These are phyloP conservation scores for Candida piceae DNA, from an alignment of 805 yeast species.

Conservation along the genomic window DNA sequence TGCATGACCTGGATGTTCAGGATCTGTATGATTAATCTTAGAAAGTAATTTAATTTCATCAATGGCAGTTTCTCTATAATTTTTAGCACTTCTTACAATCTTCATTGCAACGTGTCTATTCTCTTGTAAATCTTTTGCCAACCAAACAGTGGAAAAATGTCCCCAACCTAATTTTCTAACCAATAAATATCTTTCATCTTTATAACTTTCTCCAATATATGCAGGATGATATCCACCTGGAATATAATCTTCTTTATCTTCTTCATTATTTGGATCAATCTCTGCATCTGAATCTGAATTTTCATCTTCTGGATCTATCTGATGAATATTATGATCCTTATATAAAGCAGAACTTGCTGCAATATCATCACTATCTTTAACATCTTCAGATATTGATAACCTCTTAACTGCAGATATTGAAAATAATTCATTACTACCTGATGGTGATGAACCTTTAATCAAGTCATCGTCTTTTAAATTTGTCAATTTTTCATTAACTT, in stretches of 20 bases:
- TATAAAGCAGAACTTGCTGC: too few relatives aligned
- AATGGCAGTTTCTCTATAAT: slow-evolving; percentile 88
- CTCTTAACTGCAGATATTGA: slow-evolving; percentile 5
- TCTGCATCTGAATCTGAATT: slow-evolving; percentile 29
- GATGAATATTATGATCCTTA: slow-evolving; percentile 12
- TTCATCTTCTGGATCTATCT: slow-evolving; percentile 31
- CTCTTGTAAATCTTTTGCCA: slow-evolving; percentile 58
- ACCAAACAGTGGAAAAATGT: slow-evolving; percentile 94
- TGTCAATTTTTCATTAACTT: slow-evolving; percentile 24
- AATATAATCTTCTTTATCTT: slow-evolving; percentile 76
- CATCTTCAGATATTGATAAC: slow-evolving; percentile 10
- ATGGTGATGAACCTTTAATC: slow-evolving; percentile 10
- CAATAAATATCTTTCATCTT: slow-evolving; percentile 62
- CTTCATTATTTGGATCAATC: slow-evolving; percentile 57
- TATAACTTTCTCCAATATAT: slow-evolving; percentile 77
- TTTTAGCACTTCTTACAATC: slow-evolving; percentile 84
- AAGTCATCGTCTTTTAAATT: slow-evolving; percentile 19
- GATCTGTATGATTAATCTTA: slow-evolving; percentile 56
- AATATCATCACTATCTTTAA: too few relatives aligned
- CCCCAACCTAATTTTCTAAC: slow-evolving; percentile 98
- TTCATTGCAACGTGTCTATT: slow-evolving; percentile 86
- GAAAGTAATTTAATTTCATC: slow-evolving; percentile 85
- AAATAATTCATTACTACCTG: slow-evolving; percentile 1
- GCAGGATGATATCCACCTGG: slow-evolving; percentile 97
- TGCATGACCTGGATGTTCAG: slow-evolving; percentile 72